Evolutionary conservation across 2,329 filamentous ascomycete species (phyloP).

Genomic region (Blastomyces parvus): DNA sequence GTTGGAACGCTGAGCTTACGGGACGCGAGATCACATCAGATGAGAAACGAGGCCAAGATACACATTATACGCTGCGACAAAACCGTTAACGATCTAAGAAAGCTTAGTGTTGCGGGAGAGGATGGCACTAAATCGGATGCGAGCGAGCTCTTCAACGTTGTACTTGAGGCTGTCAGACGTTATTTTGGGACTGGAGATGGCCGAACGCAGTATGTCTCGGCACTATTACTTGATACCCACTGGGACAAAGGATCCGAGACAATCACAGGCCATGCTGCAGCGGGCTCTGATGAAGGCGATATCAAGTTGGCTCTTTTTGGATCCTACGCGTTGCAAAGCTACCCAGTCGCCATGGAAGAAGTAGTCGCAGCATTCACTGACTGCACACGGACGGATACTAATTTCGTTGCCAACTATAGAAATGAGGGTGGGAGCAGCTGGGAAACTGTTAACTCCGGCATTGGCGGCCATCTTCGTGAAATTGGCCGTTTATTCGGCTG

Average conservation of each 20-base stretch:
- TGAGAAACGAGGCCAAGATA: constrained; percentile 84
- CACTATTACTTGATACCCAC: constrained; percentile 75
- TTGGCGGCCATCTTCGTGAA: constrained; percentile 87
- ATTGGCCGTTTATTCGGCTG: constrained; percentile 84
- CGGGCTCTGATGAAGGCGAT: constrained; percentile 64
- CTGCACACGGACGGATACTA: constrained; percentile 78
- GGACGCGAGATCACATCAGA: constrained; percentile 59
- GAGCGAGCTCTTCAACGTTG: constrained; percentile 66
- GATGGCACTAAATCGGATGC: constrained; percentile 58
- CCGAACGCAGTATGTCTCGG: constrained; percentile 81
- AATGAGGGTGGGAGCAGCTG: constrained; percentile 82
- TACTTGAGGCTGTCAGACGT: constrained; percentile 63
- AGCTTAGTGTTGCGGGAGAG: constrained; percentile 70
- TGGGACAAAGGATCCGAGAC: constrained; percentile 67
- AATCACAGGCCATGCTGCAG: constrained; percentile 70
- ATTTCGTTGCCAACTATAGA: constrained; percentile 72
- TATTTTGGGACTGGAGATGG: constrained; percentile 66
- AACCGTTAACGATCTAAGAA: constrained; percentile 73
- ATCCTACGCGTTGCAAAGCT: constrained; percentile 84
- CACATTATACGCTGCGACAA: constrained; percentile 76
- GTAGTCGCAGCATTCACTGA: constrained; percentile 81
- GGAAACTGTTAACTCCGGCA: constrained; percentile 91
- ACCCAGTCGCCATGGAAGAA: constrained; percentile 80
- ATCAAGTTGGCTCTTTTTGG: constrained; percentile 82
- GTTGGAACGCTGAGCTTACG: constrained; percentile 67